phyloP scores from a whole-genome alignment of 2,329 filamentous ascomycete genomes.

The Mycosphaerella sp. region DNA sequence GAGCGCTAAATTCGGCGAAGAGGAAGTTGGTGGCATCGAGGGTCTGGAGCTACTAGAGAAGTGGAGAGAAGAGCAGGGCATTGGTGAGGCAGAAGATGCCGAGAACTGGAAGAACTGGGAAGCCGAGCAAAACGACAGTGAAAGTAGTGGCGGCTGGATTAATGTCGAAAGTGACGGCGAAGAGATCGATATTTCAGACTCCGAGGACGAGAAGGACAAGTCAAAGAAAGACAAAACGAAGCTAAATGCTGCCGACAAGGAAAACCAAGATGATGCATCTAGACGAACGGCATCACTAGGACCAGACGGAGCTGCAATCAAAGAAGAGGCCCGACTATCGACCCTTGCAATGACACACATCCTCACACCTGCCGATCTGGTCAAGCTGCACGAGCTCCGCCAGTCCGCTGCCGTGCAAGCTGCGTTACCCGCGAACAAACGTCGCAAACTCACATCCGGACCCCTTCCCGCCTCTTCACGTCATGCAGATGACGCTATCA shows the following conservation, averaged over 20 bases:
- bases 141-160: slow-evolving; percentile 86
- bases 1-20: slow-evolving; percentile 75
- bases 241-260: slow-evolving; percentile 14
- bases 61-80: slow-evolving; percentile 86
- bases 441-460: slow-evolving; percentile 31
- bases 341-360: slow-evolving; percentile 89
- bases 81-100: slow-evolving; percentile 54
- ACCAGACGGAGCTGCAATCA: slow-evolving; percentile 26
- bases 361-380: slow-evolving; percentile 90
- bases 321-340: slow-evolving; percentile 40
- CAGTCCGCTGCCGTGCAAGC: slow-evolving; percentile 65
- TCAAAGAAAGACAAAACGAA: slow-evolving; percentile 8
- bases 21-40: slow-evolving; percentile 74
- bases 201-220: slow-evolving; percentile 57
- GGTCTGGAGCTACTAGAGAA: slow-evolving; percentile 84
- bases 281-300: slow-evolving; percentile 30
- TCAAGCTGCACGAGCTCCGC: slow-evolving; percentile 85
- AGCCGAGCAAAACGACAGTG: slow-evolving; percentile 54
- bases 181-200: slow-evolving; percentile 64
- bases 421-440: slow-evolving; percentile 42
- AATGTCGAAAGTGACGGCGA: slow-evolving; percentile 76
- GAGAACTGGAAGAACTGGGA: slow-evolving; percentile 55
- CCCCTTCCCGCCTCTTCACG: slow-evolving; percentile 29
- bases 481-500: slow-evolving; percentile 80
- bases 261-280: slow-evolving; percentile 7